Base-by-base conservation (phyloP, 345 rosid species). In the Populus simonii region DNA sequence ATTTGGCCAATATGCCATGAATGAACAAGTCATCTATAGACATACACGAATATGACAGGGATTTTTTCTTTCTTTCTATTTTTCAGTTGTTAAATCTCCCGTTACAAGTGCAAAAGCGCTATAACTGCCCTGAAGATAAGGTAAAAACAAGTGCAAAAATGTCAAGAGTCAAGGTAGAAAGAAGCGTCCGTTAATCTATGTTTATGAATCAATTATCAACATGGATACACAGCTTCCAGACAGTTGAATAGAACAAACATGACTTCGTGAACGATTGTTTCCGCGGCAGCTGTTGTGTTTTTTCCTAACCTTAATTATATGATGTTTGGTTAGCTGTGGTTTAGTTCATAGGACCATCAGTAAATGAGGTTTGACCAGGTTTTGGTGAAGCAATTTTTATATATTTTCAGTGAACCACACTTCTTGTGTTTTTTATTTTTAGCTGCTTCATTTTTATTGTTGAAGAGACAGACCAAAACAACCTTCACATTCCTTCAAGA, bases 151-250 rank as follows among this genome's bases (percentile, higher is more conserved):
- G 35, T 9, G 67, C 31, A 18, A 68, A 18, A 8, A 20, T 27
- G 36, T 66, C 69, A 20, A 68, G 35, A 68, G 49, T 53, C 59
- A 27, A 63, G 31, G 67, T 29, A 63, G 27, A 36, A 38, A 16
- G 41, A 31, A 7, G 62, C 20, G 3, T 17, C 3, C 15, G 71
- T 29, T 45, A 8, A 38, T 65, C 70, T 11, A 11, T 18, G 53
- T 55, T 74, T 38, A 70, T 45, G 68, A 73, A 67, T 13, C 41
- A 61, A 5, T 38, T 33, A 47, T 43, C 27, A 63, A 43, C 41
- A 17, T 17, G 71, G 65, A 66, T 22, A n/a, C 47, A 49, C 31
- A 23, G 71, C 78, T 73, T 79, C 72, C 72, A 49, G 41, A 23
- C 39, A 38, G 71, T 39, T 0, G 69, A 72, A 66, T 68, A 70